phyloP scores from a whole-genome alignment of 2,329 filamentous ascomycete genomes.

The Neopestalotiopsis clavispora region DNA sequence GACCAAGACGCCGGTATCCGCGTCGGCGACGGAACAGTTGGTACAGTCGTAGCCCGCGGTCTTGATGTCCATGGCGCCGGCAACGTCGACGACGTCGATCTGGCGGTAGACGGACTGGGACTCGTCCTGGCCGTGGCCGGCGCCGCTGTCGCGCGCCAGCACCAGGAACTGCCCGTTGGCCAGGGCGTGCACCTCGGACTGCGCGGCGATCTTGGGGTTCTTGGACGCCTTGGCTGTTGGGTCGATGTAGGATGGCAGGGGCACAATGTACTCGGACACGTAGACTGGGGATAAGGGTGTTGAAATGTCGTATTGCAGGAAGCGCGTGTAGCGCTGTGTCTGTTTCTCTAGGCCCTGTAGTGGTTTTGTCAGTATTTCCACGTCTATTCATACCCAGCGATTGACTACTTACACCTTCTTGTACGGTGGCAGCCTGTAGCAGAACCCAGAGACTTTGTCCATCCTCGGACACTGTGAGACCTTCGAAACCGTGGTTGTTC shows the following conservation, averaged over 20 bases:
- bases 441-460: slow-evolving; percentile 68
- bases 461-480: slow-evolving; percentile 65
- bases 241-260: slow-evolving; percentile 63
- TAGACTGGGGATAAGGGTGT: slow-evolving; percentile 47
- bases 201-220: slow-evolving; percentile 59
- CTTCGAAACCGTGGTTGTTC: slow-evolving; percentile 81
- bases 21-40: slow-evolving; percentile 32
- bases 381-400: background rate
- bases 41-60: slow-evolving; percentile 43
- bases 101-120: slow-evolving; percentile 68
- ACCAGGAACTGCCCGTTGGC: slow-evolving; percentile 69
- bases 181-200: slow-evolving; percentile 72
- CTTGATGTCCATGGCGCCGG: slow-evolving; percentile 64
- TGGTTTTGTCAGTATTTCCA: background rate
- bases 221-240: slow-evolving; percentile 51
- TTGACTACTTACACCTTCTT: slow-evolving; percentile 56
- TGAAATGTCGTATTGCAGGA: slow-evolving; percentile 68
- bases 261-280: slow-evolving; percentile 68
- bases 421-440: slow-evolving; percentile 67
- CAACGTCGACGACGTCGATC: slow-evolving; percentile 71
- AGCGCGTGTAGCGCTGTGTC: slow-evolving; percentile 60
- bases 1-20: slow-evolving; percentile 56
- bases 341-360: slow-evolving; percentile 42
- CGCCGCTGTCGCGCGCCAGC: slow-evolving; percentile 65
- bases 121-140: slow-evolving; percentile 60